Evolutionary conservation across 805 yeast genomes (phyloP), one percentile per base, ranked within the genome.

Genomic region (Cyberlindnera subsufficiens): DNA sequence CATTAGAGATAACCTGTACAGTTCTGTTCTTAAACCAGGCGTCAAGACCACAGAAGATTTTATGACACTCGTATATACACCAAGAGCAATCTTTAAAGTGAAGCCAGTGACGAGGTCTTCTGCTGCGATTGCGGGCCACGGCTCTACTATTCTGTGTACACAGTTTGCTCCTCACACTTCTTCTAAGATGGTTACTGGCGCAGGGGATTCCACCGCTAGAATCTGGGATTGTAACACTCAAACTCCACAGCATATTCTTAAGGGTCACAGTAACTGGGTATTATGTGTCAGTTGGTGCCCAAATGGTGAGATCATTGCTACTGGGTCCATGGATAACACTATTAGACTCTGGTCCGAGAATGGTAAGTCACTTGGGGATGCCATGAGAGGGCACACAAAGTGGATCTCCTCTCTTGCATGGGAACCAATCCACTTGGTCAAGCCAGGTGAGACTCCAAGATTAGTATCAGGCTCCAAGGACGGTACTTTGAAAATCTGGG

Each of bases 181-280:
- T 15, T 74, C 90, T 3, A 71, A 86, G 52, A 80, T 90, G 83
- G 93, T 86, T 33, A 85, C 97, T 0, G 99, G 99, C 31, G 87
- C 96, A 6, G 99, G 99, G 36, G 99, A 93, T 64, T 78, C 83
- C 31, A 90, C 98, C 8, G 97, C 98, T 3, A 73, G 98, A 59
- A 77, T 91, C 38, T 93, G 99, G 99, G 97, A 90, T 65, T 86
- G 96, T 63, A 82, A 88, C 55, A 90, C 98, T 0, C 93, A 87
- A 52, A 93, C 99, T 0, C 96, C 96, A 8, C 68, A 82, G 58
- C 75, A 78, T 47, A 86, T 95, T 0, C 67, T 93, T 40, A 57
- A 71, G 5, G 98, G 98, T 1, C 99, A 93, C 58, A 68, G 78
- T 10, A 88, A 90, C 66, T 93, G 97, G 96, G 98, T 93, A 6